A percentile compares a stretch with the other conserved stretches of the same genome.
These are phyloP conservation scores for Eucalyptus cladocalyx DNA, from an alignment of 345 rosid species.

Conservation along the genomic window DNA sequence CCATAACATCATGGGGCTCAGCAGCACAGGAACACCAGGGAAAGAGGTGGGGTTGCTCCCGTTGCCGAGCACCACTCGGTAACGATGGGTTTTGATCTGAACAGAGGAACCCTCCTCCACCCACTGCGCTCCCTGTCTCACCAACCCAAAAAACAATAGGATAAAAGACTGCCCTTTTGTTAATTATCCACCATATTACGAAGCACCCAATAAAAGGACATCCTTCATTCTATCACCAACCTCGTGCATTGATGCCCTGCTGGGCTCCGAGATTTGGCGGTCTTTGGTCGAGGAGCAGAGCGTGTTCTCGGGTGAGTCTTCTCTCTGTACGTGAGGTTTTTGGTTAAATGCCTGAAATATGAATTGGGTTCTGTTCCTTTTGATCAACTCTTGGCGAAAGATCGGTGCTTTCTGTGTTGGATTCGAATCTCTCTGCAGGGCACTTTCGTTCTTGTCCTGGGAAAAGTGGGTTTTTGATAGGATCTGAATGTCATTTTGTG, in stretches of 20 bases:
- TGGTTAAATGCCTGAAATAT: not conserved
- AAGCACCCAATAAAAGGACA: not conserved
- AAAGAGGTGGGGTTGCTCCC: not conserved
- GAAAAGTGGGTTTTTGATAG: not conserved
- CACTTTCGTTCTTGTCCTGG: not conserved
- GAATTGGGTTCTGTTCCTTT: not conserved
- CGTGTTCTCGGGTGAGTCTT: not conserved
- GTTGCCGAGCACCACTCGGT: conserved; percentile 44
- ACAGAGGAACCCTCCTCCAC: conserved; percentile 29
- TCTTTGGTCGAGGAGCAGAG: not conserved
- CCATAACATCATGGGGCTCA: not conserved
- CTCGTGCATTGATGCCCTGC: not conserved
- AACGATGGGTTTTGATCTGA: conserved; percentile 44
- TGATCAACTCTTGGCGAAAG: not conserved
- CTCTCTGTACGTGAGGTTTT: not conserved
- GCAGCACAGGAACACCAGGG: not conserved
- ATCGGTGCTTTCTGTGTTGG: not conserved
- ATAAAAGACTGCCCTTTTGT: not conserved
- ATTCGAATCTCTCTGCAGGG: not conserved
- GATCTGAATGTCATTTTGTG: not conserved
- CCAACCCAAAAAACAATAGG: conserved; percentile 7
- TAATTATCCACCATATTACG: not conserved
- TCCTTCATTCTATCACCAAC: not conserved
- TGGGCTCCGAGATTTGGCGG: conserved; percentile 2
- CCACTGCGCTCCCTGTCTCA: conserved; percentile 12